These are phyloP conservation scores for Astragalus glycyphyllos DNA, from an alignment of 306 rosid genomes.

Conservation along the genomic window DNA sequence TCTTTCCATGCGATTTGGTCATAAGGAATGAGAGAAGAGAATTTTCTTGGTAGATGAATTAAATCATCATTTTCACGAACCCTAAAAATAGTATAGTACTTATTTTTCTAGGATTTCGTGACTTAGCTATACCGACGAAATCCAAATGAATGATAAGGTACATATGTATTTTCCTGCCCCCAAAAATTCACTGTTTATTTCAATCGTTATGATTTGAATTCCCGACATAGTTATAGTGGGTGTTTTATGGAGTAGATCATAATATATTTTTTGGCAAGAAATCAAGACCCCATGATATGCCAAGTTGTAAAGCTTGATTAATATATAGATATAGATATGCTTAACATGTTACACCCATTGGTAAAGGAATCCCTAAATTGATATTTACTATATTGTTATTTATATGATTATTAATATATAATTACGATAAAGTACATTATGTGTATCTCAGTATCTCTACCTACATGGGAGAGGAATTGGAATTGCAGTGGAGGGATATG, in stretches of 20 bases:
- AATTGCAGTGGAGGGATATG: conserved; percentile 51
- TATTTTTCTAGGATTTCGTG: conserved; percentile 41
- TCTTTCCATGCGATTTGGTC: conserved; percentile 41
- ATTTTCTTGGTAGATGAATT: conserved; percentile 34
- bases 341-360: conserved; percentile 35
- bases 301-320: conserved; percentile 23
- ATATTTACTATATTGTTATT: background rate
- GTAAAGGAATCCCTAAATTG: background rate
- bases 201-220: conserved; percentile 18
- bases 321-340: conserved; percentile 21
- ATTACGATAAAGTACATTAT: conserved; percentile 19
- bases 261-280: conserved; percentile 41
- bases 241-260: conserved; percentile 25
- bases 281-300: conserved; percentile 21
- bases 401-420: conserved; percentile 9
- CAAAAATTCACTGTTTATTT: background rate
- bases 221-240: conserved; percentile 20
- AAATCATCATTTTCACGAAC: conserved; percentile 44
- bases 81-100: conserved; percentile 41
- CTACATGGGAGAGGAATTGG: conserved; percentile 39
- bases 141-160: conserved; percentile 37
- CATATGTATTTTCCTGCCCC: conserved; percentile 3
- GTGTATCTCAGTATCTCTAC: too few relatives aligned
- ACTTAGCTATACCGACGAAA: conserved; percentile 17
- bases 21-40: conserved; percentile 36